Evolutionary conservation across 2,329 filamentous ascomycete species (phyloP).

Genomic region (Pseudogymnoascus sp.): DNA sequence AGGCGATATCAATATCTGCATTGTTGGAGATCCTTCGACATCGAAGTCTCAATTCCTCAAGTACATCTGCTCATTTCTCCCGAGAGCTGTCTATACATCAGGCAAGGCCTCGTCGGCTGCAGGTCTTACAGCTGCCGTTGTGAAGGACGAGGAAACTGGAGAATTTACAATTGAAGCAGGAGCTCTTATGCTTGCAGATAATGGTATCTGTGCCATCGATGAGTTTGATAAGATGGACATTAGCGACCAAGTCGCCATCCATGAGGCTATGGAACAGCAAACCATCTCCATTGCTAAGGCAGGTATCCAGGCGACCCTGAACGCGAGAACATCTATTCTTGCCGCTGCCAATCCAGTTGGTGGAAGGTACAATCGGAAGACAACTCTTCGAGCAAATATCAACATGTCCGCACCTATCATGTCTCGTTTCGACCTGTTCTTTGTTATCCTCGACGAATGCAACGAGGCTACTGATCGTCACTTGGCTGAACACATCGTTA

Average conservation of each 20-base stretch:
- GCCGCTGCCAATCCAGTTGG: constrained; percentile 94
- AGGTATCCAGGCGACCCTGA: constrained; percentile 94
- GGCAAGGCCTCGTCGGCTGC: constrained; percentile 96
- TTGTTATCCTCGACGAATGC: constrained; percentile 94
- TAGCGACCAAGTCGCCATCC: constrained; percentile 92
- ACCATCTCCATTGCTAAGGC: constrained; percentile 99
- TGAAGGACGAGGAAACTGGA: constrained; percentile 97
- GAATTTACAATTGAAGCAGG: constrained; percentile 98
- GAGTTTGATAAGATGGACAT: constrained; percentile 99
- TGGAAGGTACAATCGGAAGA: constrained; percentile 95
- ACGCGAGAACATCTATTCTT: constrained; percentile 90
- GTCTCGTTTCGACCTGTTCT: constrained; percentile 98
- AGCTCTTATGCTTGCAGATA: constrained; percentile 94
- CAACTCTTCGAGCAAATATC: constrained; percentile 86
- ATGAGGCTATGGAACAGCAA: constrained; percentile 99
- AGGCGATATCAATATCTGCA: constrained; percentile 98
- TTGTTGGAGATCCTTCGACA: constrained; percentile 93
- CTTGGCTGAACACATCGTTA: constrained; percentile 89
- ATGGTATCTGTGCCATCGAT: constrained; percentile 96
- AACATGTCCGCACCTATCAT: constrained; percentile 99
- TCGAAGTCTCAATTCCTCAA: constrained; percentile 98
- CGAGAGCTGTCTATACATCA: constrained; percentile 92
- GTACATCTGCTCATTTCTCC: constrained; percentile 95
- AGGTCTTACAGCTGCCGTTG: constrained; percentile 91
- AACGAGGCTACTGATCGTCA: constrained; percentile 88